Conservation (phyloP, 495 filamentous ascomycete genomes). For the Staphylotrichum longicolle region DNA sequence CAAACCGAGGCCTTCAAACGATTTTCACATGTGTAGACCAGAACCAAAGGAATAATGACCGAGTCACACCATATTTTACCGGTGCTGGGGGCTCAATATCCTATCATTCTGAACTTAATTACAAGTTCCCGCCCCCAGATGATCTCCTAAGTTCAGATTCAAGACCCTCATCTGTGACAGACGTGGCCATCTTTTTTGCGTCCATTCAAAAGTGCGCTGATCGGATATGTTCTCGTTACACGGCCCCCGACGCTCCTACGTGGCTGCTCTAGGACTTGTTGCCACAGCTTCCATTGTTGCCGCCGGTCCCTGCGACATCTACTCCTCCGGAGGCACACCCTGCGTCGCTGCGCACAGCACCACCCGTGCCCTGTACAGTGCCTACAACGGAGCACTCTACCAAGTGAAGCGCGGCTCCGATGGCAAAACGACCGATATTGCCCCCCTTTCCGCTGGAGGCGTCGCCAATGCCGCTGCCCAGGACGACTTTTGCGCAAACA, state of each 20-base stretch:
- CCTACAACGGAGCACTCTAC: background rate
- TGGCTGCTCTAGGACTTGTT: background rate
- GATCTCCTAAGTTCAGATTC: too few relatives aligned
- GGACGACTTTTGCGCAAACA: background rate
- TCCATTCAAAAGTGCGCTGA: too few relatives aligned
- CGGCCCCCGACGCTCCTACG: background rate
- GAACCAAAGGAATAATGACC: too few relatives aligned
- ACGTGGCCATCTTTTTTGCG: too few relatives aligned
- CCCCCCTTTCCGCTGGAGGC: background rate
- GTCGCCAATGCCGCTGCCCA: background rate
- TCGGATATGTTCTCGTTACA: background rate
- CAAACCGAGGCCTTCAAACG: too few relatives aligned
- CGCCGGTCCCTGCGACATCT: background rate
- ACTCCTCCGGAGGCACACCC: background rate
- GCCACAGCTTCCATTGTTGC: background rate
- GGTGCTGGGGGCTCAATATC: too few relatives aligned
- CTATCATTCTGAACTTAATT: too few relatives aligned
- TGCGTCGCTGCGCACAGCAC: slow-evolving; percentile 3
- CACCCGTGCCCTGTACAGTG: background rate
- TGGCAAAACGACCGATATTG: background rate
- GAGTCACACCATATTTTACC: too few relatives aligned
- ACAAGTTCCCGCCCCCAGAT: too few relatives aligned
- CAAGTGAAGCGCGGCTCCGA: slow-evolving; percentile 1
- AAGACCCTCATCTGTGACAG: too few relatives aligned
- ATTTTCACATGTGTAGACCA: too few relatives aligned